phyloP scores from a whole-genome alignment of 345 rosid species.

The Clarkia xantiana region DNA sequence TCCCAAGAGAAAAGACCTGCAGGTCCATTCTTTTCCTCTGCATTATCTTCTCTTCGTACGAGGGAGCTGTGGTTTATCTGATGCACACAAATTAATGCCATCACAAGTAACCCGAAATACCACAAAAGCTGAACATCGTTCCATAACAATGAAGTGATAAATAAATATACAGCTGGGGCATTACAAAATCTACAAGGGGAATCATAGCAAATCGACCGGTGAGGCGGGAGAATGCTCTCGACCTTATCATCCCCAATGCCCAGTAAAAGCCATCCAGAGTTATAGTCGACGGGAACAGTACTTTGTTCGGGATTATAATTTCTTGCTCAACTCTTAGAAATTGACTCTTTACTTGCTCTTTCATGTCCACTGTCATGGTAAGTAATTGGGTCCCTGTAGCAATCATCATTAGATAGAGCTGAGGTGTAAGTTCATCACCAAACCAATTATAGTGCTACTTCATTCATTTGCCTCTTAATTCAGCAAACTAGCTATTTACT shows the following conservation, averaged over 20 bases:
- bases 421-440: no score
- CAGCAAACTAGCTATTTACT: no score
- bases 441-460: no score
- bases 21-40: conserved; percentile 15
- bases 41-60: conserved; percentile 10
- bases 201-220: conserved; percentile 11
- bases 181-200: conserved; percentile 14
- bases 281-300: conserved; percentile 13
- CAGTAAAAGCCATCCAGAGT: conserved; percentile 13
- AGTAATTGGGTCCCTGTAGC: conserved; percentile 11
- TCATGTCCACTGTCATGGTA: conserved; percentile 13
- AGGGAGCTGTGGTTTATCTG: conserved; percentile 15
- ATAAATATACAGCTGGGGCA: no score
- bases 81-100: background rate
- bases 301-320: conserved; percentile 6
- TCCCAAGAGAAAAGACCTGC: conserved; percentile 20
- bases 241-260: conserved; percentile 17
- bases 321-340: conserved; percentile 10
- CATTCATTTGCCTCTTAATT: no score
- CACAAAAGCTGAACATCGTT: background rate
- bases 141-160: no score
- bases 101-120: background rate
- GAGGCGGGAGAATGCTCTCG: conserved; percentile 15
- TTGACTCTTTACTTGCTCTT: conserved; percentile 11
- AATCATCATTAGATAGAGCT: no score